Percentiles rank a stretch among this genome's conserved stretches.
phyloP scores from a whole-genome alignment of 225 moss, liverwort and hornwort species.

The Thuidium tamariscinum region DNA sequence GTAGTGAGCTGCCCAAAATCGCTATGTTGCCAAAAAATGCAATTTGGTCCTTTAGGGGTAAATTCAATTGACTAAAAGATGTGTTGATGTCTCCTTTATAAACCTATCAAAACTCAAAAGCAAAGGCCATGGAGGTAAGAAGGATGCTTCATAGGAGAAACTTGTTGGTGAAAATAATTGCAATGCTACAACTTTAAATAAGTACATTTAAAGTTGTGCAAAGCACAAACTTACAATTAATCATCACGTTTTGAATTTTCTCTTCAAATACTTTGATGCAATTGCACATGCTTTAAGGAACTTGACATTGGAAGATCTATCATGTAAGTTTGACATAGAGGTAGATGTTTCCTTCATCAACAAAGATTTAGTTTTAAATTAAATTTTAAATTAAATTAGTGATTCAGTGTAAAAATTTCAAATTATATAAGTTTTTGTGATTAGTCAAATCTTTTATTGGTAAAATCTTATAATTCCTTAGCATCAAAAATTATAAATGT shows the following conservation, averaged over 20 bases:
- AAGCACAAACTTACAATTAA: neutral
- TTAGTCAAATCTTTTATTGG: neutral
- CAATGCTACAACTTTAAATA: no score
- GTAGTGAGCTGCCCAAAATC: no score
- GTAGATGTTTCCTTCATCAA: neutral
- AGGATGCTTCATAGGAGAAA: neutral
- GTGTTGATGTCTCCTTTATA: neutral
- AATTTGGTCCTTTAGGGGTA: no score
- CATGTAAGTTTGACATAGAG: no score
- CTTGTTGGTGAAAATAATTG: neutral
- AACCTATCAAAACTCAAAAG: neutral
- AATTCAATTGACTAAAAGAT: neutral
- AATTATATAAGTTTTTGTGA: neutral
- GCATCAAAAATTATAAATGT: neutral
- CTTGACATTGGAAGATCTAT: neutral
- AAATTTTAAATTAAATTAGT: neutral
- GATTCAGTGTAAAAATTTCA: neutral
- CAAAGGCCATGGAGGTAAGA: fast-evolving
- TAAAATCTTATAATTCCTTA: fast-evolving
- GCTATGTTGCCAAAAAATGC: no score
- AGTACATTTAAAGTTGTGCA: no score
- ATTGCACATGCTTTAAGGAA: neutral
- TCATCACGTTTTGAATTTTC: neutral
- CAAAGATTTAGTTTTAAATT: no score
- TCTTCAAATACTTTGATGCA: neutral